Base-by-base conservation (phyloP, 2,329 filamentous ascomycete genomes). In the Basipetospora chlamydospora region DNA sequence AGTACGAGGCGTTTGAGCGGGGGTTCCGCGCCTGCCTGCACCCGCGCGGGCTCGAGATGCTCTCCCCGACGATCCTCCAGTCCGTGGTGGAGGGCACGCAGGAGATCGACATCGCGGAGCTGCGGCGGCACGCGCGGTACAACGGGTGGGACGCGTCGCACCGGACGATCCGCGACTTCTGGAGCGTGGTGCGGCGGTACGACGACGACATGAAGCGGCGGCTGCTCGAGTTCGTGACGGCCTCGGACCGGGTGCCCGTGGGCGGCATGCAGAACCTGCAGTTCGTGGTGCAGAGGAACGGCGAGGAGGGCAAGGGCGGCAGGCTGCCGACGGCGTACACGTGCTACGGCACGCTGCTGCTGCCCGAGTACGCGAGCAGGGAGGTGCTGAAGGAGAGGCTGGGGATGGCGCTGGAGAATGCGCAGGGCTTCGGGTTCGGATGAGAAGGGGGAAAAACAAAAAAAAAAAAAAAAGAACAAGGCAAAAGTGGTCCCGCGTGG, bases 201-300 rank as follows among this genome's bases (percentile, higher is more conserved):
- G 67, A 74, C 41, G 66, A 78, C 12, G 64, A 70, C 30, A 80
- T 87, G 64, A 80, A 80, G 56, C 71, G 76, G 36, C 75, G 73
- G 47, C 60, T 98, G 23, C 66, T 98, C 22, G 86, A 95, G 53
- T 98, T 98, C 49, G 87, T 98, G 21, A 98, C 90, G 11, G 88
- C 88, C 1, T 88, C 79, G 47, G 87, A 95, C 50, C 72, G 90
- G 2, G 73, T 96, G 2, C 90, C 90, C 0, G 82, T 94, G 0
- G 86, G 83, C 15, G 90, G 90, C 3, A 75, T 87, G 50, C 70
- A 73, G 43, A 85, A 81, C 47, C 62, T 96, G 32, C 77, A 81
- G 49, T 96, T 96, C 55, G 73, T 83, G 11, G 69, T 98, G 29
- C 80, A 88, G 56, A 76, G 72, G 48, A 85, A 86, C 50, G 76